Conservation (phyloP, 208 protist species). For the Endotrypanum monterogeii region DNA sequence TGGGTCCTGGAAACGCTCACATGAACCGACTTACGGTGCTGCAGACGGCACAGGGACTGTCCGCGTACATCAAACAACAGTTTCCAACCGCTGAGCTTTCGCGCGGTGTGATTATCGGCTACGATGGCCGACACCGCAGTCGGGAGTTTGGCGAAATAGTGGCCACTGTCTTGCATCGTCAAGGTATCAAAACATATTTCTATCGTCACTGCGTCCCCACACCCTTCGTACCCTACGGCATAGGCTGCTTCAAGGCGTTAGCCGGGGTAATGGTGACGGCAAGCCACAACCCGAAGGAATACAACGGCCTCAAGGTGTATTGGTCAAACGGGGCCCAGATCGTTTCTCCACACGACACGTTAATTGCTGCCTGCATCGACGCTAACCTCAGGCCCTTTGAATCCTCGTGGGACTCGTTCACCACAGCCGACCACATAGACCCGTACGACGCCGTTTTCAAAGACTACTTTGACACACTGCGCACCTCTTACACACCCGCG, state of each 20-base stretch:
- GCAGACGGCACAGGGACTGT: conserved; percentile 93
- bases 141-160: conserved; percentile 86
- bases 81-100: conserved; percentile 38
- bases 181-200: conserved; percentile 85
- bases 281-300: conserved; percentile 98
- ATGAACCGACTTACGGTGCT: conserved; percentile 98
- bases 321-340: conserved; percentile 96
- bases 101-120: conserved; percentile 92
- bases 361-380: conserved; percentile 90
- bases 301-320: conserved; percentile 99
- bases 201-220: conserved; percentile 89
- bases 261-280: conserved; percentile 98
- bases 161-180: conserved; percentile 85
- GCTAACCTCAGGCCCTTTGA: conserved; percentile 84
- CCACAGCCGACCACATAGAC: conserved; percentile 43
- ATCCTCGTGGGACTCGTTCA: conserved; percentile 53
- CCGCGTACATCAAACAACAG: conserved; percentile 51
- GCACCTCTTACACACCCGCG: conserved; percentile 36
- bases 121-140: conserved; percentile 96
- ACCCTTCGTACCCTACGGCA: conserved; percentile 91
- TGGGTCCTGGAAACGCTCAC: conserved; percentile 92
- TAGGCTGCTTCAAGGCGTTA: conserved; percentile 51
- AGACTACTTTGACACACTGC: conserved; percentile 67
- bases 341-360: conserved; percentile 94
- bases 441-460: conserved; percentile 56